Evolutionary conservation across 306 rosid species (phyloP).

Genomic region (Vachellia pachyceras): DNA sequence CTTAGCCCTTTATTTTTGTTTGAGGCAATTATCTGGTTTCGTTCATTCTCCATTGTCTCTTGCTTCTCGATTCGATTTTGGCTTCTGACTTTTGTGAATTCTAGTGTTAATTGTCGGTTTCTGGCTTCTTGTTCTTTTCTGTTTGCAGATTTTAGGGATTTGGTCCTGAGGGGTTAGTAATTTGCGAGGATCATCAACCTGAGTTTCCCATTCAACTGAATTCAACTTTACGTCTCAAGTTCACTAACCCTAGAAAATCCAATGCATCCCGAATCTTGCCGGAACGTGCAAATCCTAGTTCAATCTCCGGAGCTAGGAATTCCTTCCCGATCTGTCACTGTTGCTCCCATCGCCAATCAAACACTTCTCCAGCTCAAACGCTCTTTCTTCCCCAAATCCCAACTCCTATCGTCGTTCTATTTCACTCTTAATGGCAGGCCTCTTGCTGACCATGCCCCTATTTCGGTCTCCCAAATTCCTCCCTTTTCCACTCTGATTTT

Average conservation of each 20-base stretch:
- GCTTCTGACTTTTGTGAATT: neutral
- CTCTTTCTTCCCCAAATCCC: slow-evolving; percentile 54
- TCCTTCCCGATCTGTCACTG: slow-evolving; percentile 45
- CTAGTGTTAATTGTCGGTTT: neutral
- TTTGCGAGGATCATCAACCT: neutral
- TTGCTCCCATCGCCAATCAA: slow-evolving; percentile 35
- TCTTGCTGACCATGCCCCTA: slow-evolving; percentile 52
- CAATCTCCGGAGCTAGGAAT: slow-evolving; percentile 63
- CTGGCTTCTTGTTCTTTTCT: neutral
- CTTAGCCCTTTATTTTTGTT: neutral
- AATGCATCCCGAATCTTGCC: slow-evolving; percentile 49
- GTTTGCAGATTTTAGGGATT: neutral
- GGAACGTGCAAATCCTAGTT: slow-evolving; percentile 57
- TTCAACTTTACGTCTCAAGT: neutral
- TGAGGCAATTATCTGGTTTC: neutral
- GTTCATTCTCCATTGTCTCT: neutral
- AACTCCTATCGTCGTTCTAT: slow-evolving; percentile 49
- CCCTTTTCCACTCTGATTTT: slow-evolving; percentile 70
- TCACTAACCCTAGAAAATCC: slow-evolving; percentile 22
- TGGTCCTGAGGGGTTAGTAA: neutral
- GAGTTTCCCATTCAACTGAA: neutral
- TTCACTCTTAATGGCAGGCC: slow-evolving; percentile 78
- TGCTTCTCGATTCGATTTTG: neutral
- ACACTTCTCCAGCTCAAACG: slow-evolving; percentile 65
- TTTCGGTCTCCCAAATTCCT: slow-evolving; percentile 44